Conservation (phyloP, 2,329 filamentous ascomycete species). For the Aureobasidium sp. region DNA sequence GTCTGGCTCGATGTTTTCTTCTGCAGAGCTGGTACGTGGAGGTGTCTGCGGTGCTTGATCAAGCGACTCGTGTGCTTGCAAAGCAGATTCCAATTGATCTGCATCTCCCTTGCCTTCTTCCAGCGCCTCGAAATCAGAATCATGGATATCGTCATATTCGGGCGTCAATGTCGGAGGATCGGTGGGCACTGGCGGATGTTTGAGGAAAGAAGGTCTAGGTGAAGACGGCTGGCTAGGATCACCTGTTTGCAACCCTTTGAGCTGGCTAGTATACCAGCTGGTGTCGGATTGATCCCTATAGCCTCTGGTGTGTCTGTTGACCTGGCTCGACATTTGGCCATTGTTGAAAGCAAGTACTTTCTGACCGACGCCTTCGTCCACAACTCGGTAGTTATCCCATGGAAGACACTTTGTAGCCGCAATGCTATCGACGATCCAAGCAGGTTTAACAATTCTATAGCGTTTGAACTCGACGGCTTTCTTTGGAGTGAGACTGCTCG, state of each 20-base stretch:
- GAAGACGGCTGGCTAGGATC: not conserved
- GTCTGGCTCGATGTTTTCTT: not conserved
- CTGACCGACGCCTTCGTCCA: slow-evolving; percentile 78
- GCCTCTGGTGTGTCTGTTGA: slow-evolving; percentile 51
- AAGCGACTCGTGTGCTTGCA: too few relatives aligned
- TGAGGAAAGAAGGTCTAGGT: not conserved
- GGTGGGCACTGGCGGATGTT: not conserved
- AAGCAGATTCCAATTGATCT: not conserved
- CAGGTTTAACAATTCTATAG: slow-evolving; percentile 88
- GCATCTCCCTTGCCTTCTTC: not conserved
- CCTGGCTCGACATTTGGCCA: slow-evolving; percentile 60
- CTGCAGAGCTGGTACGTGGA: slow-evolving; percentile 18
- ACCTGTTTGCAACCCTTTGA: slow-evolving; percentile 31
- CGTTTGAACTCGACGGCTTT: slow-evolving; percentile 81
- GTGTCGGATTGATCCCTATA: slow-evolving; percentile 76
- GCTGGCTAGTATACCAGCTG: slow-evolving; percentile 75
- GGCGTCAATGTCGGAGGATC: slow-evolving; percentile 27
- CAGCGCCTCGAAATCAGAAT: slow-evolving; percentile 16
- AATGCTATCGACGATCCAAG: slow-evolving; percentile 90
- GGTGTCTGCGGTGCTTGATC: slow-evolving; percentile 18
- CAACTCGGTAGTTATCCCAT: slow-evolving; percentile 77
- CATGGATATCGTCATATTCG: slow-evolving; percentile 20
- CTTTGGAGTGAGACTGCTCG: slow-evolving; percentile 81
- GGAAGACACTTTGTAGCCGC: slow-evolving; percentile 71
- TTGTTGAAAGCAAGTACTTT: slow-evolving; percentile 61